Conservation (phyloP, 768 basidiomycete species). For the Suillus clintonianus region DNA sequence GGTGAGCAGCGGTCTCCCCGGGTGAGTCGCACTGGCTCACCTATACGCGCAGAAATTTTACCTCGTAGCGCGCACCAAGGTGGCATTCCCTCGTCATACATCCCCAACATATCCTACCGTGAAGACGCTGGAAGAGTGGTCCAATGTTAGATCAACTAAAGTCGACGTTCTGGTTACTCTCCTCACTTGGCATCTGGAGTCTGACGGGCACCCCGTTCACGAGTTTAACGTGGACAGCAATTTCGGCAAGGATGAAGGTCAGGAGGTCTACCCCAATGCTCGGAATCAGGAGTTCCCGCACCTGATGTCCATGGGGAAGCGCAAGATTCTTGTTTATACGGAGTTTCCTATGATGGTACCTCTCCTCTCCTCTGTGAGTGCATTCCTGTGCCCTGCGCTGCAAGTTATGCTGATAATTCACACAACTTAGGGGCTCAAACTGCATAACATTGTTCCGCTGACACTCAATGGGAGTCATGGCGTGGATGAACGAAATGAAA, state of each 20-base stretch:
- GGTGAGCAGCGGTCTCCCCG: too few species aligned
- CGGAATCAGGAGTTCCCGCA: too few species aligned
- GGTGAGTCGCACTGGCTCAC: neutral
- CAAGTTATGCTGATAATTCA: too few species aligned
- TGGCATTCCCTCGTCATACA: neutral
- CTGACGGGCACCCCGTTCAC: neutral
- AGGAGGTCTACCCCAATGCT: too few species aligned
- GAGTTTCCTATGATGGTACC: slow-evolving; percentile 3
- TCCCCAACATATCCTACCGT: neutral
- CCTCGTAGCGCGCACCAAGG: neutral
- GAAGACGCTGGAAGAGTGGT: neutral
- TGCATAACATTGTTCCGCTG: neutral
- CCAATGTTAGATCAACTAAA: neutral
- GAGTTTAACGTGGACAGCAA: neutral
- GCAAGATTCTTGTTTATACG: neutral
- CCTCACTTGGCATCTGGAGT: neutral
- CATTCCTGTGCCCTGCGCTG: too few species aligned
- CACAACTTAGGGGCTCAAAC: neutral
- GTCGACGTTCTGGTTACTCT: neutral
- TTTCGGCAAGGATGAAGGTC: too few species aligned
- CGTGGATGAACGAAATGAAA: neutral
- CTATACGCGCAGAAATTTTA: neutral
- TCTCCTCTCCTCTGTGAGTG: neutral
- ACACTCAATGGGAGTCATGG: neutral
- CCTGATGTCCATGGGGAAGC: too few species aligned